These are phyloP conservation scores for Hypomontagnella monticulosa DNA, from an alignment of 495 filamentous ascomycete species.

Conservation along the genomic window DNA sequence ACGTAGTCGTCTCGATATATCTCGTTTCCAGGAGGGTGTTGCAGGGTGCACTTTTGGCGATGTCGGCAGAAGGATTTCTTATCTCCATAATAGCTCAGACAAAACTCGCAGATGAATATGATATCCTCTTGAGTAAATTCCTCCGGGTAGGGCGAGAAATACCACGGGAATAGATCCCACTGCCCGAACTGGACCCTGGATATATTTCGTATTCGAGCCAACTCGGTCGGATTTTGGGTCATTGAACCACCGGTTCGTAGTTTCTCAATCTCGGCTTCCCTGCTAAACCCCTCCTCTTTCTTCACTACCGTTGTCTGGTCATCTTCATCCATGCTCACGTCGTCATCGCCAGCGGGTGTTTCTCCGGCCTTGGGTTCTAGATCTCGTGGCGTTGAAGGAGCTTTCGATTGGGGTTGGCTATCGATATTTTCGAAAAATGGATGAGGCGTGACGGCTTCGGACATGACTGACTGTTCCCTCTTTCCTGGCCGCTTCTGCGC, in stretches of 20 bases:
- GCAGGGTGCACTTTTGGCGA: conserved; percentile 86
- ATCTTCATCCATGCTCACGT: conserved; percentile 59
- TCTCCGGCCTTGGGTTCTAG: conserved; percentile 50
- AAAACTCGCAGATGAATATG: conserved; percentile 98
- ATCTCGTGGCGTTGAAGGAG: conserved; percentile 48
- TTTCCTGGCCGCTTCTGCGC: conserved; percentile 64
- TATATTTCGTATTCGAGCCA: conserved; percentile 94
- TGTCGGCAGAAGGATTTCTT: conserved; percentile 82
- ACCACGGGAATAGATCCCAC: conserved; percentile 95
- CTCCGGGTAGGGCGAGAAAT: conserved; percentile 96
- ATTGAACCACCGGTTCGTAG: conserved; percentile 93
- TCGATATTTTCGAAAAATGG: conserved; percentile 51
- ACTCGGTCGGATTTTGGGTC: conserved; percentile 98
- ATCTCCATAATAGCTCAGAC: conserved; percentile 87
- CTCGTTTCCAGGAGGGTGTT: conserved; percentile 96
- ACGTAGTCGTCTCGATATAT: conserved; percentile 96
- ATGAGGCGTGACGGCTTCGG: conserved; percentile 57
- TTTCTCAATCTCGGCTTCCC: conserved; percentile 95
- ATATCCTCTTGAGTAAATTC: conserved; percentile 84
- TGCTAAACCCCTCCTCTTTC: conserved; percentile 67
- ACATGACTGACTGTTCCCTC: conserved; percentile 58
- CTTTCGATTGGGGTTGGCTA: conserved; percentile 48
- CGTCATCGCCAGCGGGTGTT: conserved; percentile 60
- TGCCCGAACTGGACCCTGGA: conserved; percentile 91
- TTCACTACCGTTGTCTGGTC: conserved; percentile 54